Percentiles rank a stretch among this genome's conserved stretches.
Conservation (phyloP, 257 asterid genomes). For the Lavandula angustifolia region DNA sequence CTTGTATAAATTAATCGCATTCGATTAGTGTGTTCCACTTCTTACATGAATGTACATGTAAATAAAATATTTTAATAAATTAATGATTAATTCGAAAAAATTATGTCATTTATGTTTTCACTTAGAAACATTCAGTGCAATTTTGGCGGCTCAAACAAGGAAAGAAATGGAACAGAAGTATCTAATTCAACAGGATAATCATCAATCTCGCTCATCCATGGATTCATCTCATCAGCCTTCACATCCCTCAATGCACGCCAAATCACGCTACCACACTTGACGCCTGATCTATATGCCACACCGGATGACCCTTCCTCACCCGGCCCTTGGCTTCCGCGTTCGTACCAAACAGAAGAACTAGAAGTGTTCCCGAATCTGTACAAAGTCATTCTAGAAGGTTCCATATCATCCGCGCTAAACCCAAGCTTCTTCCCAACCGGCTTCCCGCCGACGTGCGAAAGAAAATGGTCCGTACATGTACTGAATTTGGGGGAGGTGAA, state of each 20-base stretch:
- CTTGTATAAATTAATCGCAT: too few species aligned
- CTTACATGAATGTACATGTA: too few species aligned
- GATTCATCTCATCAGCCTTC: conserved; percentile 32
- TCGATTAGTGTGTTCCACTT: too few species aligned
- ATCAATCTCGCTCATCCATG: conserved; percentile 52
- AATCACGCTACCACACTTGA: conserved; percentile 59
- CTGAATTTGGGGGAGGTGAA: conserved; percentile 53
- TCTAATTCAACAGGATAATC: conserved; percentile 43
- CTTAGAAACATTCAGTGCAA: too few species aligned
- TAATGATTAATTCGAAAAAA: too few species aligned
- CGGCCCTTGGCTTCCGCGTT: conserved; percentile 56
- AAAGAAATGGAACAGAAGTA: not conserved
- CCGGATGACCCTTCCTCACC: conserved; percentile 50
- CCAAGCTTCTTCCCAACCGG: conserved; percentile 54
- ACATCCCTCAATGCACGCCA: conserved; percentile 47
- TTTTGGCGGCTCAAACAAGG: not conserved
- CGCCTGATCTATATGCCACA: conserved; percentile 70
- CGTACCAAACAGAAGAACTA: conserved; percentile 62
- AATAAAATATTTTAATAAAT: too few species aligned
- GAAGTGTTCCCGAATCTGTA: conserved; percentile 67
- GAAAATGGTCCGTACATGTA: conserved; percentile 50
- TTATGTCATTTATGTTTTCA: too few species aligned
- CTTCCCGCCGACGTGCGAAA: conserved; percentile 60
- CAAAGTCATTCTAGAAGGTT: conserved; percentile 61
- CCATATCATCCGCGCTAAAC: conserved; percentile 49